Percentiles rank a stretch among this genome's conserved stretches.
Conservation (phyloP, 805 yeast genomes). For the Yarrowia deformans region DNA sequence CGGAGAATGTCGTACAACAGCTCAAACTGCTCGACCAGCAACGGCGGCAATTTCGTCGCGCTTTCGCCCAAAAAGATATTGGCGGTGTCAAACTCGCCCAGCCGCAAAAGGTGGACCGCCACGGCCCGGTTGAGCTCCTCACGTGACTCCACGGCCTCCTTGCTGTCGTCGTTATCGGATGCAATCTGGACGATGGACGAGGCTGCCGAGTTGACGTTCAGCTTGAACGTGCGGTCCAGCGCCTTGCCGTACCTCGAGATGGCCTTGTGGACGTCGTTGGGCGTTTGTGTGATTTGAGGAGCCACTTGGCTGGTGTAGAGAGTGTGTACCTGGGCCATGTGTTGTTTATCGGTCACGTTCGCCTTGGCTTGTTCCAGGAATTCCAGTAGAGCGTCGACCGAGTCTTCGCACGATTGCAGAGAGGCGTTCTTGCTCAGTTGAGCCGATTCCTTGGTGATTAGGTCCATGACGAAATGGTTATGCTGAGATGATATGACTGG, state of each 20-base stretch:
- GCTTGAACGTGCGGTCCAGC: slow-evolving; percentile 46
- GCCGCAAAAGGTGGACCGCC: slow-evolving; percentile 57
- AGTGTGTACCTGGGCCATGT: slow-evolving; percentile 5
- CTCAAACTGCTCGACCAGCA: slow-evolving; percentile 52
- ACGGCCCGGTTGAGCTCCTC: slow-evolving; percentile 54
- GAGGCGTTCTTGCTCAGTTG: slow-evolving; percentile 48
- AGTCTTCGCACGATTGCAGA: slow-evolving; percentile 48
- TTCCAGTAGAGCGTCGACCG: slow-evolving; percentile 48
- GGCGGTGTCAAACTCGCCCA: slow-evolving; percentile 55
- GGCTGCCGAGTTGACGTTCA: slow-evolving; percentile 27
- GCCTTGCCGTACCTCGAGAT: slow-evolving; percentile 49
- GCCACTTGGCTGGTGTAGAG: slow-evolving; percentile 15
- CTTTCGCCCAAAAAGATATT: slow-evolving; percentile 48
- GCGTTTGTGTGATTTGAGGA: slow-evolving; percentile 41
- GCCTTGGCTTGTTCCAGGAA: slow-evolving; percentile 46
- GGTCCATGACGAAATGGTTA: slow-evolving; percentile 44
- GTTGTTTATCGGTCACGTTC: slow-evolving; percentile 43
- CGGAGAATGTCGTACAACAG: slow-evolving; percentile 55
- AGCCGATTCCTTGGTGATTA: slow-evolving; percentile 49
- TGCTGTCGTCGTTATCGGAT: slow-evolving; percentile 22
- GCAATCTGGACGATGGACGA: slow-evolving; percentile 24
- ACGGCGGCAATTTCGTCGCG: slow-evolving; percentile 48
- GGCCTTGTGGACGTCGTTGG: slow-evolving; percentile 47
- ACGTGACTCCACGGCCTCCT: slow-evolving; percentile 40
- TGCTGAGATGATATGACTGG: too few relatives aligned